Percentiles rank a stretch among this genome's conserved stretches.
Conservation (phyloP, 176 grass and related monocot genomes). For the Phoenix dactylifera region DNA sequence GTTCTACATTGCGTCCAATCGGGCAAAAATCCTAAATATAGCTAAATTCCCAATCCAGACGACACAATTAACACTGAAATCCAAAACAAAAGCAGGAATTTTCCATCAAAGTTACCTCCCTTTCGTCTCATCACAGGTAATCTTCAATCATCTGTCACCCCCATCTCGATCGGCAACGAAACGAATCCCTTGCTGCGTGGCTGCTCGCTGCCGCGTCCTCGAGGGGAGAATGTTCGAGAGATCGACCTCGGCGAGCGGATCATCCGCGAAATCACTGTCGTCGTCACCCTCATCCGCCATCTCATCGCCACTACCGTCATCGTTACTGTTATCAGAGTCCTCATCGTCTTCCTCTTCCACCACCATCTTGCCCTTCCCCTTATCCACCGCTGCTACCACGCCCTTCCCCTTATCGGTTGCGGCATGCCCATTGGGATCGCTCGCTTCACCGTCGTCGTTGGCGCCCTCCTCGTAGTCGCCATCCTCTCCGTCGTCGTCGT, state of each 20-base stretch:
- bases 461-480: background rate
- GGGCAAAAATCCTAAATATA: no score
- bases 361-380: constrained; percentile 74
- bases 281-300: constrained; percentile 17
- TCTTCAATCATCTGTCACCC: constrained; percentile 31
- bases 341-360: constrained; percentile 26
- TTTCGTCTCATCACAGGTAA: constrained; percentile 26
- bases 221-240: constrained; percentile 68
- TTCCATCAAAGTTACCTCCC: constrained; percentile 4
- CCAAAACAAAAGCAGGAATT: no score
- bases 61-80: no score
- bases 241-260: constrained; percentile 66
- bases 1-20: no score
- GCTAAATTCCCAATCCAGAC: no score
- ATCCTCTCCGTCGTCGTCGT: background rate
- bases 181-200: constrained; percentile 44
- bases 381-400: constrained; percentile 29
- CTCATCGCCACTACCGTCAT: constrained; percentile 3
- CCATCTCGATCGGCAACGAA: constrained; percentile 37
- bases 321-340: no score
- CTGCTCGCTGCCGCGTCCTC: constrained; percentile 44
- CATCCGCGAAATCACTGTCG: constrained; percentile 44
- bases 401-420: constrained; percentile 26
- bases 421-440: no score
- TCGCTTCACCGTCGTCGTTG: background rate